Percentiles rank a stretch among this genome's conserved stretches.
phyloP scores from a whole-genome alignment of 2,329 filamentous ascomycete species.

The Cryoendolithus antarcticus region DNA sequence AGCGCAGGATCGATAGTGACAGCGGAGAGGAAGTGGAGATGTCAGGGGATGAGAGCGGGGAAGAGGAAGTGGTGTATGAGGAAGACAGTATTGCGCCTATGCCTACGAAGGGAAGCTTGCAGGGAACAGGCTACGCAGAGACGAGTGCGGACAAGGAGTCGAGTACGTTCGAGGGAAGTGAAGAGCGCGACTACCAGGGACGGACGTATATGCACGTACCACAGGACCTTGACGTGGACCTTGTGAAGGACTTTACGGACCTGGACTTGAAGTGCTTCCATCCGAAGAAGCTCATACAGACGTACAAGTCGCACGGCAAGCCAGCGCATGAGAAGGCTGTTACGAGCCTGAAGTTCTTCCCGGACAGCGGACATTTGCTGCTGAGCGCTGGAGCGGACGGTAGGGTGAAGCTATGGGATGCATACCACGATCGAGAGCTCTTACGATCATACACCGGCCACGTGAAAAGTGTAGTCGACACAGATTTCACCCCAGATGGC shows the following conservation, averaged over 20 bases:
- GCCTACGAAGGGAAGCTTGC: constrained; percentile 36
- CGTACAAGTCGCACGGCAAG: constrained; percentile 63
- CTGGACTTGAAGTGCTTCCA: constrained; percentile 45
- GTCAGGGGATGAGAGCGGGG: constrained; percentile 57
- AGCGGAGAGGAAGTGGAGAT: constrained; percentile 61
- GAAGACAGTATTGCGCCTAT: constrained; percentile 56
- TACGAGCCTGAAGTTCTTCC: constrained; percentile 83
- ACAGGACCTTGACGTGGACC: constrained; percentile 74
- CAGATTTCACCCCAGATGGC: constrained; percentile 73
- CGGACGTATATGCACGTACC: constrained; percentile 97
- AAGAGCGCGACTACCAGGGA: constrained; percentile 85
- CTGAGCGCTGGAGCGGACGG: constrained; percentile 82
- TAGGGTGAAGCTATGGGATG: constrained; percentile 88
- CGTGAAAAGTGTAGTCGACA: constrained; percentile 76
- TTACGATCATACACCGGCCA: constrained; percentile 87
- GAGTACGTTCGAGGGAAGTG: constrained; percentile 71
- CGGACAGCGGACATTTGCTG: constrained; percentile 72
- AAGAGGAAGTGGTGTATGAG: constrained; percentile 62
- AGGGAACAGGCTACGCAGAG: constrained; percentile 41
- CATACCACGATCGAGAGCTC: constrained; percentile 79
- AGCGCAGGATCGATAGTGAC: constrained; percentile 58
- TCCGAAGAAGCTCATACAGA: constrained; percentile 85
- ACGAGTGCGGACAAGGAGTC: constrained; percentile 50
- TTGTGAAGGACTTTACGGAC: constrained; percentile 69
- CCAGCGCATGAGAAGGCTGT: constrained; percentile 57